Evolutionary conservation across 1,139 yeast species (phyloP).

Genomic region (Maudiozyma humilis): DNA sequence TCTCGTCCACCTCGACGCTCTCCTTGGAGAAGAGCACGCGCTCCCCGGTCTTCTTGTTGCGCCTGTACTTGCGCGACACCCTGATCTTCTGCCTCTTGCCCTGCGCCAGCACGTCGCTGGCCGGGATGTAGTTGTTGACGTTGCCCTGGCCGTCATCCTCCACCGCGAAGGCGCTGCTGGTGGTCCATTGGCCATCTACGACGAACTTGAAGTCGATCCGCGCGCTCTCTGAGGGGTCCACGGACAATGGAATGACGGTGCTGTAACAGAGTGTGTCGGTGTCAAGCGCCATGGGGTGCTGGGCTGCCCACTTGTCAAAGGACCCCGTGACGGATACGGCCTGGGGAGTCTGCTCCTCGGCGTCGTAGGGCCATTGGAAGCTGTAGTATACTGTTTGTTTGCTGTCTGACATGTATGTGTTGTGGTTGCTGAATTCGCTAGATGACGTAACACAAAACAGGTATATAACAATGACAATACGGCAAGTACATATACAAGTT

Average conservation of each 20-base stretch:
- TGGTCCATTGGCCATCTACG: conserved; percentile 66
- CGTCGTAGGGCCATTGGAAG: conserved; percentile 41
- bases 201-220: conserved; percentile 58
- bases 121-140: conserved; percentile 50
- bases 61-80: conserved; percentile 33
- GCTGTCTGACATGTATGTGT: neutral
- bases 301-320: conserved; percentile 66
- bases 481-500: no score
- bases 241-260: conserved; percentile 45
- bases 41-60: conserved; percentile 35
- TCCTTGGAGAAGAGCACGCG: conserved; percentile 31
- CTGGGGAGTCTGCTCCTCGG: conserved; percentile 45
- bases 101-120: conserved; percentile 26
- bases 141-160: conserved; percentile 45
- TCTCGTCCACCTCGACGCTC: conserved; percentile 20
- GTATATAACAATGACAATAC: no score
- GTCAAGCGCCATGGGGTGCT: conserved; percentile 51
- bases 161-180: conserved; percentile 40
- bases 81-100: conserved; percentile 22
- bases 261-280: conserved; percentile 56
- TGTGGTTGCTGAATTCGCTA: neutral
- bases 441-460: no score
- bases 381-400: conserved; percentile 10
- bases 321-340: conserved; percentile 69
- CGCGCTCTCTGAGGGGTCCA: conserved; percentile 23